A percentile compares a stretch with the other conserved stretches of the same genome.
phyloP scores from a whole-genome alignment of 129 eudicot genomes.

The Lonicera japonica region DNA sequence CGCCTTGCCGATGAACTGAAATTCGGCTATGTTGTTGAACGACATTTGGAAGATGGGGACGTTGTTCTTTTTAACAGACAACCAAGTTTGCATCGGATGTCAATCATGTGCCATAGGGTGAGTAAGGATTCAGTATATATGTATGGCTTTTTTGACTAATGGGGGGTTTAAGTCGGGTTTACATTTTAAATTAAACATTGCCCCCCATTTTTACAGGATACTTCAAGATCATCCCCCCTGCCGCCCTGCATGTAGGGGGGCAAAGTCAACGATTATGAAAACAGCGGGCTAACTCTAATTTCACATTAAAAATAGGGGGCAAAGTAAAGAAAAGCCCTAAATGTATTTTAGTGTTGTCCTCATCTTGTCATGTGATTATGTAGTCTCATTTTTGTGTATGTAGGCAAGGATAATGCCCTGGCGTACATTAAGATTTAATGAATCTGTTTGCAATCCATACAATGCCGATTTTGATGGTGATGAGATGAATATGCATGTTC shows the following conservation, averaged over 20 bases:
- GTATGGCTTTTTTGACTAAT: too few species aligned
- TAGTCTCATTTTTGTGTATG: slow-evolving; percentile 10
- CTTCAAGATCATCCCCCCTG: too few species aligned
- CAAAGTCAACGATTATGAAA: too few species aligned
- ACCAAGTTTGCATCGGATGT: slow-evolving; percentile 99
- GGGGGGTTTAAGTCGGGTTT: too few species aligned
- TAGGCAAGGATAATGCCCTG: slow-evolving; percentile 99
- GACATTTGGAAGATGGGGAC: slow-evolving; percentile 96
- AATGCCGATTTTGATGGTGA: slow-evolving; percentile 99
- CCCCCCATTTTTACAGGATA: too few species aligned
- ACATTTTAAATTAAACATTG: too few species aligned
- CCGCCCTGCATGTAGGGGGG: too few species aligned
- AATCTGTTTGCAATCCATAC: slow-evolving; percentile 98
- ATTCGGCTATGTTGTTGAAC: slow-evolving; percentile 71
- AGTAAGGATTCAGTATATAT: not conserved
- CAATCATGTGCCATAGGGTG: slow-evolving; percentile 96
- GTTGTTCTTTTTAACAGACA: slow-evolving; percentile 87
- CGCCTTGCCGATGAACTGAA: slow-evolving; percentile 80
- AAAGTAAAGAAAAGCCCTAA: too few species aligned
- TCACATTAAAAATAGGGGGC: too few species aligned
- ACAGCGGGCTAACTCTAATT: too few species aligned
- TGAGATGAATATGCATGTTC: slow-evolving; percentile 99
- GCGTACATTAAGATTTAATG: slow-evolving; percentile 96
- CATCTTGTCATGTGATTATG: not conserved
- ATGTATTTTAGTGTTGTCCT: too few species aligned